These are phyloP conservation scores for Suhomyces vadensis DNA, from an alignment of 805 yeast species.

Conservation along the genomic window DNA sequence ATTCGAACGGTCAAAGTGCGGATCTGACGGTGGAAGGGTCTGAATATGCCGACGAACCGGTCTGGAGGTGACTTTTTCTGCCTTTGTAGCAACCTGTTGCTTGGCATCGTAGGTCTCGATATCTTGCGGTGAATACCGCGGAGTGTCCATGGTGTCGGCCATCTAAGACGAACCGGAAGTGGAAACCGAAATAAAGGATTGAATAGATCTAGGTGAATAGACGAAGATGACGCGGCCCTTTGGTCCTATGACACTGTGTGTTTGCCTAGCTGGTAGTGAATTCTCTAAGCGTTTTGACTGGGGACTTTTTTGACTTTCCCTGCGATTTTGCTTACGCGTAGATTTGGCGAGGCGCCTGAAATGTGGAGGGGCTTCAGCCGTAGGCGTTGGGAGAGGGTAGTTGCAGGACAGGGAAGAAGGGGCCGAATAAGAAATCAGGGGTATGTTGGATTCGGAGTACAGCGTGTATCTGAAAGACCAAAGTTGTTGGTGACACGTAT, in stretches of 20 bases:
- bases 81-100: constrained; percentile 1
- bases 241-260: neutral
- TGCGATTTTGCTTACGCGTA: neutral
- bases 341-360: constrained; percentile 2
- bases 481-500: no score
- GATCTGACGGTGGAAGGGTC: constrained; percentile 33
- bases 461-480: no score
- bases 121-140: neutral
- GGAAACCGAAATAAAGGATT: neutral
- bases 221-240: neutral
- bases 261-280: neutral
- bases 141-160: neutral
- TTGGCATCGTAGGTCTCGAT: constrained; percentile 1
- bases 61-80: constrained; percentile 1
- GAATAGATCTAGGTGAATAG: neutral
- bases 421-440: no score
- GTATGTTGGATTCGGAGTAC: no score
- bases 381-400: neutral
- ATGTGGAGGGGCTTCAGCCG: constrained; percentile 3
- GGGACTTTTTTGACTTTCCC: neutral
- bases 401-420: neutral
- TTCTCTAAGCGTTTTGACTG: no score
- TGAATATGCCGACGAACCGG: constrained; percentile 5
- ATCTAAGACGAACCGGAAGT: neutral
- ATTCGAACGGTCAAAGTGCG: constrained; percentile 32